Percentiles rank a stretch among this genome's conserved stretches.
phyloP scores from a whole-genome alignment of 164 flowering plant genomes.

The Brasenia schreberi region DNA sequence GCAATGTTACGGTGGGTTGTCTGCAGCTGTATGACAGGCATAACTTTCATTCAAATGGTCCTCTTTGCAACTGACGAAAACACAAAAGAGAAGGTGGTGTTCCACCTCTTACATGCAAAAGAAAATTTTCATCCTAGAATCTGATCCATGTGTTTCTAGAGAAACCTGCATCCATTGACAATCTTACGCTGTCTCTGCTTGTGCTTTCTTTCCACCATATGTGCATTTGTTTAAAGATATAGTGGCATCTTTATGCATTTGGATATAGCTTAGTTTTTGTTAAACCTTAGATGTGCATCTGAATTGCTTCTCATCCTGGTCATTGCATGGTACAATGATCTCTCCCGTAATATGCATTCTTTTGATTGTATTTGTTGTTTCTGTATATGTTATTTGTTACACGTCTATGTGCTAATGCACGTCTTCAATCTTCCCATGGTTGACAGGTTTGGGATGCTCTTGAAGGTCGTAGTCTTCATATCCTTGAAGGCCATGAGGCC shows the following conservation, averaged over 20 bases:
- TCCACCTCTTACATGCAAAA: too few species aligned
- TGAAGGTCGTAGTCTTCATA: constrained; percentile 32
- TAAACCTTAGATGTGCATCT: background rate
- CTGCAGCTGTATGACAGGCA: background rate
- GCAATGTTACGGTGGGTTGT: background rate
- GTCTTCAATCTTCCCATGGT: background rate
- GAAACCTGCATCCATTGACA: too few species aligned
- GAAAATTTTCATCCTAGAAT: too few species aligned
- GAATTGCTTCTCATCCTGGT: background rate
- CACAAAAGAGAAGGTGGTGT: too few species aligned
- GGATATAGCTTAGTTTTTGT: background rate
- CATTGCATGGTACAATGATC: background rate
- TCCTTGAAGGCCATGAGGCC: constrained; percentile 69
- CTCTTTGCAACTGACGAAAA: too few species aligned
- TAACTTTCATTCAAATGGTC: too few species aligned
- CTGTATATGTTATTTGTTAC: background rate
- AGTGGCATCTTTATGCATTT: background rate
- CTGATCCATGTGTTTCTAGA: too few species aligned
- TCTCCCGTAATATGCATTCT: too few species aligned
- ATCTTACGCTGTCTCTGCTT: background rate
- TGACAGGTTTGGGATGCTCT: constrained; percentile 53
- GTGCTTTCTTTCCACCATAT: background rate
- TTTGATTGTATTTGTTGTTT: background rate
- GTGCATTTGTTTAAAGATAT: background rate
- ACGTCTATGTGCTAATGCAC: background rate